Base-by-base conservation (phyloP, 352 stramenopile species). In the Halophytophthora polymorphica region DNA sequence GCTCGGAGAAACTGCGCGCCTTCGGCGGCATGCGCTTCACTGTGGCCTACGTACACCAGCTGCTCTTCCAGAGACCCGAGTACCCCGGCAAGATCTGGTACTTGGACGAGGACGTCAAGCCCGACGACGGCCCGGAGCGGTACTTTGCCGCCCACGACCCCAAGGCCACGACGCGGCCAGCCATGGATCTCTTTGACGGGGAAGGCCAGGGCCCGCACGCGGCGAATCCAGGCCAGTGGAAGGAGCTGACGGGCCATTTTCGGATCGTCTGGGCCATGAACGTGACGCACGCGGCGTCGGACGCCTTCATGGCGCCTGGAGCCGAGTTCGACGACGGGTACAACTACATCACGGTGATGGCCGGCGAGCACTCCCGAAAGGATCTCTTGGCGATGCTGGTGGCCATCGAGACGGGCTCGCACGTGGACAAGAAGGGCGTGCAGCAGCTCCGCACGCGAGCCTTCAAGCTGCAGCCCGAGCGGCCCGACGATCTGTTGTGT, bases 21-120 rank as follows among this genome's bases (percentile, higher is more conserved):
- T 49, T 96, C 6, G 86, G 85, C 13, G 58, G 46, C 14, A 33
- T 78, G 35, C 79, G 86, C 7, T 95, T 94, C 50, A 85, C 70
- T 2, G 61, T 92, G 14, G 61, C 65, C 10, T 83, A 71, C 19
- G 37, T 85, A 8, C 63, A 85, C 39, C 80, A 88, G 40, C 33
- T 92, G 6, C 28, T 90, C 3, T 73, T 85, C 33, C 51, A 60
- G 12, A 64, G 64, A 22, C 74, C 72, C 2, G 57, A 73, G 18
- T 92, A 90, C 58, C 51, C 63, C 3, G 79, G 81, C 13, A 77
- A 65, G 31, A 66, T 90, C 14, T 77, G 66, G 69, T 90, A 83
- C 45, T 46, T 89, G 25, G 75, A 85, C 0, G 73, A 86, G n/a
- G 61, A 55, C 14, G 34, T 14, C 33, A 23, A 31, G 25, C 4